A percentile compares a stretch with the other conserved stretches of the same genome.
phyloP scores from a whole-genome alignment of 306 rosid species.

The Prinsepia uniflora region DNA sequence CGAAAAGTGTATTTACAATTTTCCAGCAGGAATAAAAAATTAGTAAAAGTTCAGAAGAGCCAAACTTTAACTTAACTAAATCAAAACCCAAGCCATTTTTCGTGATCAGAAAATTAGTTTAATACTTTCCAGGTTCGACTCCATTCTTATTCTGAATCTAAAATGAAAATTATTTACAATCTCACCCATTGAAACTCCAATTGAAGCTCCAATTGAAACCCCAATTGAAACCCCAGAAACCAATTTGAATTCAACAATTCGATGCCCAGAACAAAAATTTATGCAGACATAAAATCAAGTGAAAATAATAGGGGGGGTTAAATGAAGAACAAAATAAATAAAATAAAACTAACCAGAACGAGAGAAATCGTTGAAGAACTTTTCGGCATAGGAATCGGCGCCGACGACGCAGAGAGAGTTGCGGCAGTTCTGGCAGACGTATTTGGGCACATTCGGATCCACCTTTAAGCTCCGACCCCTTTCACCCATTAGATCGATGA shows the following conservation, averaged over 20 bases:
- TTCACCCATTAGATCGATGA: slow-evolving; percentile 30
- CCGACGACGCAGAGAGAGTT: slow-evolving; percentile 72
- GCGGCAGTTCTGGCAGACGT: slow-evolving; percentile 92
- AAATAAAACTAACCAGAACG: slow-evolving; percentile 63
- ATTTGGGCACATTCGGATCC: slow-evolving; percentile 78
- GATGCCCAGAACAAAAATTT: background rate
- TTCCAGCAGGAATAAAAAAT: background rate
- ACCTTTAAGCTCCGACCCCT: slow-evolving; percentile 67
- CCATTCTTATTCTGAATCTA: background rate
- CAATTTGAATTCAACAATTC: background rate
- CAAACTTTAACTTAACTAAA: background rate
- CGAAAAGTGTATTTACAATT: background rate
- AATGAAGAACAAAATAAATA: no score
- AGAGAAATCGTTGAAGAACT: slow-evolving; percentile 65
- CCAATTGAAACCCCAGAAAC: background rate
- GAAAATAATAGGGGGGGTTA: background rate
- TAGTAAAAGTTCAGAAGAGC: background rate
- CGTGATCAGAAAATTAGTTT: background rate
- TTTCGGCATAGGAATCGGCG: slow-evolving; percentile 84
- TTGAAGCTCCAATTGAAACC: background rate
- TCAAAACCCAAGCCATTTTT: background rate
- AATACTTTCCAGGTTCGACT: background rate
- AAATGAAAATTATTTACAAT: background rate
- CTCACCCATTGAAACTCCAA: background rate
- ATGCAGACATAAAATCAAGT: background rate